Percentiles rank a stretch among this genome's conserved stretches.
These are phyloP conservation scores for Pythium phragmiticola DNA, from an alignment of 352 stramenopile genomes.

Conservation along the genomic window DNA sequence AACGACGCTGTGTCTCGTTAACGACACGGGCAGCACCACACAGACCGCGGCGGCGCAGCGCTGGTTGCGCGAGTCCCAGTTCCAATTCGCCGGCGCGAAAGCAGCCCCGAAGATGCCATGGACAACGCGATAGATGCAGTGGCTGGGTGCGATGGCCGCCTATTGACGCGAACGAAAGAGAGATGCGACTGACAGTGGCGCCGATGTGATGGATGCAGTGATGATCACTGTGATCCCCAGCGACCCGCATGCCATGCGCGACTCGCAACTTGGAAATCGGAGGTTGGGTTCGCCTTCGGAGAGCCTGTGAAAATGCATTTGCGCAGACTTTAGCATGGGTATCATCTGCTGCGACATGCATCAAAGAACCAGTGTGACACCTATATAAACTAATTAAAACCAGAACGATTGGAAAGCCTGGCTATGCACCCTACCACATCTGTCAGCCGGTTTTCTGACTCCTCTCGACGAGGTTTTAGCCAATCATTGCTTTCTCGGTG, in stretches of 20 bases:
- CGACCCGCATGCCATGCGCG: too few relatives aligned
- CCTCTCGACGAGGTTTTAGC: background rate
- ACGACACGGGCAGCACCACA: conserved; percentile 14
- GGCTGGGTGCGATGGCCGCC: conserved; percentile 17
- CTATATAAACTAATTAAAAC: background rate
- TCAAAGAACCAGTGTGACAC: too few relatives aligned
- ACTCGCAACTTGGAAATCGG: background rate
- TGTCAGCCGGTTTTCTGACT: conserved; percentile 18
- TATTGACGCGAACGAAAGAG: conserved; percentile 3
- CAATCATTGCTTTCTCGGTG: conserved; percentile 6
- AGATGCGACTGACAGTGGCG: background rate
- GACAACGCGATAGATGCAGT: background rate
- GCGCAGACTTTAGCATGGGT: too few relatives aligned
- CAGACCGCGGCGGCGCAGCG: conserved; percentile 5
- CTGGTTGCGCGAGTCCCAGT: conserved; percentile 7
- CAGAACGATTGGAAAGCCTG: background rate
- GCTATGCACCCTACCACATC: conserved; percentile 16
- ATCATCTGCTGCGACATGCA: too few relatives aligned
- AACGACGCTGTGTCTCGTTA: conserved; percentile 6
- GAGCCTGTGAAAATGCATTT: too few relatives aligned
- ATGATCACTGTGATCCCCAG: too few relatives aligned
- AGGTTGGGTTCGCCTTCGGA: too few relatives aligned
- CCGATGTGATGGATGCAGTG: background rate
- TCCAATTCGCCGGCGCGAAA: conserved; percentile 6
- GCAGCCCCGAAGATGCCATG: background rate